phyloP scores from a whole-genome alignment of 2,329 filamentous ascomycete genomes.

The Pseudophaeomoniella oleicola region DNA sequence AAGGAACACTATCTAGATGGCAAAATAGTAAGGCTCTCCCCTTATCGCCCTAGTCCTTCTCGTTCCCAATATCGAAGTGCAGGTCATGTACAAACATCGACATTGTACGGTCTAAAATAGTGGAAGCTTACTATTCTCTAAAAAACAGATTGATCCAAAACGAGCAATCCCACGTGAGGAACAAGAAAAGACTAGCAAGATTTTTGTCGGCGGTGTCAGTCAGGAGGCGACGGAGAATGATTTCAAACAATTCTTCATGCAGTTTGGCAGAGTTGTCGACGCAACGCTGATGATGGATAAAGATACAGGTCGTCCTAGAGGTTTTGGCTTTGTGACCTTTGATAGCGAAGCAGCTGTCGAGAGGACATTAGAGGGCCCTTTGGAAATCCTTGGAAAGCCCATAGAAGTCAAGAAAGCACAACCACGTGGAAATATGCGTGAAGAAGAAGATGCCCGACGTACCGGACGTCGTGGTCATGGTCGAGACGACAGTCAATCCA shows the following conservation, averaged over 20 bases:
- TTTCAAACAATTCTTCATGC: slow-evolving; percentile 91
- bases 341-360: slow-evolving; percentile 93
- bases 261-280: slow-evolving; percentile 91
- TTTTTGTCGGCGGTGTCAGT: slow-evolving; percentile 94
- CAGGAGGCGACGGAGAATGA: slow-evolving; percentile 94
- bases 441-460: slow-evolving; percentile 54
- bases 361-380: slow-evolving; percentile 62
- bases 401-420: slow-evolving; percentile 99
- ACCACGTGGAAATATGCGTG: slow-evolving; percentile 81
- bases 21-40: slow-evolving; percentile 69
- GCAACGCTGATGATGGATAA: slow-evolving; percentile 99
- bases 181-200: slow-evolving; percentile 96
- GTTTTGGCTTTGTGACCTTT: slow-evolving; percentile 97
- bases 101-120: no score
- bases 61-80: no score
- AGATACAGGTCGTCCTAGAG: slow-evolving; percentile 89
- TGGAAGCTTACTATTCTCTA: no score
- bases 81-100: no score
- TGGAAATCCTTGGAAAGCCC: slow-evolving; percentile 88
- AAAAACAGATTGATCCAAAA: slow-evolving; percentile 95
- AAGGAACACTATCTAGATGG: slow-evolving; percentile 97
- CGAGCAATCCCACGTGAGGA: slow-evolving; percentile 93
- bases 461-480: slow-evolving; percentile 36
- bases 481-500: slow-evolving; percentile 22
- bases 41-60: no score